Base-by-base conservation (phyloP, 2,329 filamentous ascomycete species). In the Botrytis sinoallii region DNA sequence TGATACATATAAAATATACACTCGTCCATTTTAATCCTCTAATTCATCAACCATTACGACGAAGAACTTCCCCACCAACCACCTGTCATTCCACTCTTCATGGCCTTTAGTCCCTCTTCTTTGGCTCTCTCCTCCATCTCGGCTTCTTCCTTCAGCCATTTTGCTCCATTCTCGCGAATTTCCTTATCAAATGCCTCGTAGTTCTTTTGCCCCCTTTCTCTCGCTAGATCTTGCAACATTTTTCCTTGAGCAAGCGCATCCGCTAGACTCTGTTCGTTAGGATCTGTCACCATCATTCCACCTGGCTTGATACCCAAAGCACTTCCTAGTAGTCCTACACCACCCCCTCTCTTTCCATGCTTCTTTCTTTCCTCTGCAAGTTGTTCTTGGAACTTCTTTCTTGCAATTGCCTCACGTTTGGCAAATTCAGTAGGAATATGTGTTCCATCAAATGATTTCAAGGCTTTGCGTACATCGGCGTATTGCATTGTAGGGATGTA, bases 401-500 rank as follows among this genome's bases (percentile, higher is more conserved):
- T 91, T 64, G 95, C 92, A 73, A 93, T 89, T 74, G 93, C 93
- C 85, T 98, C 95, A 73, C 96, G 90, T 71, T 91, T 90, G 32
- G 94, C 92, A 79, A 98, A 99, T 82, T 99, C 96, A 18, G 88
- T 88, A 7, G 96, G 94, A 73, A 99, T 97, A 79, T 95, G 88
- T 81, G 91, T 93, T 82, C 94, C 95, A 73, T 97, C 90, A 79
- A 97, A 97, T 0, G 93, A 95, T 84, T 93, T 93, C 81, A 98
- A 84, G 6, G 96, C 91, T 79, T 92, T 90, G 78, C 96, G 93
- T 22, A 97, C 93, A 80, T 99, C 96, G 70, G 90, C 87, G 79
- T 94, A 93, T 77, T 94, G 92, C 93, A 98, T 97, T 32, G 94
- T 96, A 77, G 94, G 93, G 77, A 99, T 90, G 83, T 98, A 98